These are phyloP conservation scores for Byssoonygena ceratinophila DNA, from an alignment of 2,329 filamentous ascomycete species.

Conservation along the genomic window DNA sequence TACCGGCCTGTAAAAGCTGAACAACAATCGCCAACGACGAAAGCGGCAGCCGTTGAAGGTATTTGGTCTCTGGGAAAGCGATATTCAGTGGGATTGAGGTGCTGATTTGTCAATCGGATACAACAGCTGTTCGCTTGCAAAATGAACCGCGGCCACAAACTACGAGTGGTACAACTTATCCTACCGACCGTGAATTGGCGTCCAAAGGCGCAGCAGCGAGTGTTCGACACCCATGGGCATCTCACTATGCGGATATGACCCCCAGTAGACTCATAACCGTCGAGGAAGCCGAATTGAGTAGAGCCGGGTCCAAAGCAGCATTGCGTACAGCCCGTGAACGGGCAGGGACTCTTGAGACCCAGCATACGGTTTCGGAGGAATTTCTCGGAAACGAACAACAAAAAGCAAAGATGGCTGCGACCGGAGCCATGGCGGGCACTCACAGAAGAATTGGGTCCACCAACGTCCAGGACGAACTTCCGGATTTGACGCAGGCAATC, in stretches of 20 bases:
- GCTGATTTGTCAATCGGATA: background rate
- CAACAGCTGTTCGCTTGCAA: background rate
- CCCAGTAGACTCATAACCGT: background rate
- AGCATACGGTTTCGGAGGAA: conserved; percentile 34
- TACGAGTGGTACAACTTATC: background rate
- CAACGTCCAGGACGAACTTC: conserved; percentile 38
- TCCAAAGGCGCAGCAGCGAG: conserved; percentile 6
- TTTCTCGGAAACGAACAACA: conserved; percentile 45
- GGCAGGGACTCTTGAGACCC: conserved; percentile 52
- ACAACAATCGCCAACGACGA: background rate
- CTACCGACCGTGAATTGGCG: conserved; percentile 3
- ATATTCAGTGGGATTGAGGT: background rate
- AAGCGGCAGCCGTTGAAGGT: conserved; percentile 4
- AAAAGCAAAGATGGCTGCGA: conserved; percentile 60
- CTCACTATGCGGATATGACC: background rate
- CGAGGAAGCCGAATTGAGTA: conserved; percentile 42
- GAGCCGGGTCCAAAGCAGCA: conserved; percentile 62
- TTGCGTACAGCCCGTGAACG: conserved; percentile 48
- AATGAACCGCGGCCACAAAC: background rate
- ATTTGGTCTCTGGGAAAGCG: background rate
- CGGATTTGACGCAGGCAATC: conserved; percentile 56
- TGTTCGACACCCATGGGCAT: background rate
- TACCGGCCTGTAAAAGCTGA: background rate
- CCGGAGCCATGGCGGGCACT: conserved; percentile 53
- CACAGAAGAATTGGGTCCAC: conserved; percentile 54